Evolutionary conservation across 2,329 filamentous ascomycete genomes (phyloP), one percentile per base, ranked within the genome.

Genomic region (Ophiostoma ips): DNA sequence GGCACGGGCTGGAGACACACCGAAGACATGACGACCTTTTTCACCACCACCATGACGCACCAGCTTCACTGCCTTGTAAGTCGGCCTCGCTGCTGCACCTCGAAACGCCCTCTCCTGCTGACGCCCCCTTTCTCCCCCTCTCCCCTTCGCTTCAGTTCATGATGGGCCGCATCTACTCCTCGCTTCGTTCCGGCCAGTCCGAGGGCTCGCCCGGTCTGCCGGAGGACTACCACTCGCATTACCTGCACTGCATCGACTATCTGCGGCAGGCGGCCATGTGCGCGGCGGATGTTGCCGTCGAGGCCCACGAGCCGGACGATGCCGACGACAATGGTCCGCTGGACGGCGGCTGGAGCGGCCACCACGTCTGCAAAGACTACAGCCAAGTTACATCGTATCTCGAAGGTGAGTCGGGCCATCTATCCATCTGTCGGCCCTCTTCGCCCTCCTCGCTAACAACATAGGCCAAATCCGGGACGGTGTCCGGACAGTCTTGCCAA

Each of bases 241-340:
- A 64, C 55, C 60, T 65, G 44, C 66, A 70, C 56, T 68, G 66
- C 57, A 63, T 69, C 50, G 65, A 66, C 52, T 68, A 69, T 48
- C 59, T 69, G 52, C 60, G 66, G 8, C 66, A 68, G 51, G 61
- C 63, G 6, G 62, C 67, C 49, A 65, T 68, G 64, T 68, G 66
- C 37, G 60, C 59, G 8, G 62, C 61, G 37, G 64, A 67, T 51
- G 58, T 64, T 45, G 61, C 63, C 5, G 50, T 66, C n/a, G 64
- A 66, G 55, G 62, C 63, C 10, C 60, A 63, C 9, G 60, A 61
- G 52, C 64, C 63, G 2, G 64, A 62, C 3, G 67, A 68, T 51
- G 60, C 64, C 0, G 61, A 64, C 45, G 62, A 68, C 43, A 65
- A 65, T 35, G 63, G 66, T 52, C 47, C 64, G 53, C 50, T 53